A percentile compares a stretch with the other conserved stretches of the same genome.
Conservation (phyloP, 2,329 filamentous ascomycete species). For the Trichoderma koningii region DNA sequence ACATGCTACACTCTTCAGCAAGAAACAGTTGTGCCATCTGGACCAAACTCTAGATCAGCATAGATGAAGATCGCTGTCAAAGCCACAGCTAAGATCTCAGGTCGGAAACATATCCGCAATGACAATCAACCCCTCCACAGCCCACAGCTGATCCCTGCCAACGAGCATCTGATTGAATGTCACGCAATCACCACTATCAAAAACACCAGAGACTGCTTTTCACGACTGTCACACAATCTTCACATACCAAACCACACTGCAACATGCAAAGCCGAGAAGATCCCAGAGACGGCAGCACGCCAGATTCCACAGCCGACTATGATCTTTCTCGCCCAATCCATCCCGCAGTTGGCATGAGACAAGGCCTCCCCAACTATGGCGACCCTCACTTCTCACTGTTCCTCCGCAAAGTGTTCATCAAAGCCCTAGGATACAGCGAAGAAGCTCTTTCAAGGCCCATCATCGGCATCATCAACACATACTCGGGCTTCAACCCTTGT, state of each 20-base stretch:
- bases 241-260: fast-evolving
- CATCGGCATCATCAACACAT: constrained; percentile 74
- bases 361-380: constrained; percentile 68
- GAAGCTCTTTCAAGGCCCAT: constrained; percentile 70
- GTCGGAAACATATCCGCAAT: neutral
- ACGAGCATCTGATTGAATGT: neutral
- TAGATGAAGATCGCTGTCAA: too few species aligned
- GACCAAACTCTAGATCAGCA: too few species aligned
- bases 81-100: neutral
- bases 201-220: neutral
- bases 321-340: constrained; percentile 58
- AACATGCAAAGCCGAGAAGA: neutral
- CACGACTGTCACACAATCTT: neutral
- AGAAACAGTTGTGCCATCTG: too few species aligned
- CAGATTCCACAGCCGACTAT: constrained; percentile 53
- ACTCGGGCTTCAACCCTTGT: constrained; percentile 73
- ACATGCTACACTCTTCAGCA: too few species aligned
- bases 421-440: constrained; percentile 72
- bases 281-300: neutral
- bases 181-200: constrained; percentile 3
- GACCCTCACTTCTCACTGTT: constrained; percentile 76
- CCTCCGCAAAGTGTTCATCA: constrained; percentile 75
- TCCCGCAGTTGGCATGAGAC: constrained; percentile 56
- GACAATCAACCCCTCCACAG: neutral
- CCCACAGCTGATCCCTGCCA: neutral